phyloP scores from a whole-genome alignment of 208 protist species.

The Tritrichomonas musculus region DNA sequence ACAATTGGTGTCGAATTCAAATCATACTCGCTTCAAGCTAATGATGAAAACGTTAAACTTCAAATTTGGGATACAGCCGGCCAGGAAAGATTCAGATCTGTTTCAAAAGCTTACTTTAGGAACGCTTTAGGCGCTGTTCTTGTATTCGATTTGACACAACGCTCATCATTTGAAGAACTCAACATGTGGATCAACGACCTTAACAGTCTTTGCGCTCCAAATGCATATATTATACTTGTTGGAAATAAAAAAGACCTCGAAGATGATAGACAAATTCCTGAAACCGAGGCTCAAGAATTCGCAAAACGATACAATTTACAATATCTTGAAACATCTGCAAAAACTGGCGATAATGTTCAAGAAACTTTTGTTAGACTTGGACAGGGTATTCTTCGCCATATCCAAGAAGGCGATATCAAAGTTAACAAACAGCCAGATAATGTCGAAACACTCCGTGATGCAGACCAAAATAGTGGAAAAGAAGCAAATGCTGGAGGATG shows the following conservation, averaged over 20 bases:
- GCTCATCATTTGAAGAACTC: neutral
- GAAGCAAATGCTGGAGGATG: too few species aligned
- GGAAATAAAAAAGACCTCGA: slow-evolving; percentile 61
- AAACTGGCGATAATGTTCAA: slow-evolving; percentile 94
- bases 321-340: slow-evolving; percentile 95
- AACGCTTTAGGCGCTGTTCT: neutral
- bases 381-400: too few species aligned
- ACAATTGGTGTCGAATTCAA: slow-evolving; percentile 24
- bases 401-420: too few species aligned
- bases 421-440: too few species aligned
- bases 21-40: neutral
- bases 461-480: too few species aligned
- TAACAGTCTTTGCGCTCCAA: neutral
- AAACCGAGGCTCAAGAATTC: slow-evolving; percentile 46
- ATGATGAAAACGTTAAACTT: neutral
- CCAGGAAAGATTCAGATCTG: slow-evolving; percentile 49
- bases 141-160: neutral
- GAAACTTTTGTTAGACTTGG: slow-evolving; percentile 69
- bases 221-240: neutral
- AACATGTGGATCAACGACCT: neutral
- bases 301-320: slow-evolving; percentile 61
- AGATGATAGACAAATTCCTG: slow-evolving; percentile 45
- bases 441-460: too few species aligned
- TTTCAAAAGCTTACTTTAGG: neutral
- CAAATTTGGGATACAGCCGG: slow-evolving; percentile 27